These are phyloP conservation scores for Aegilops tauschii DNA, from an alignment of 176 grass and related monocot genomes.

Conservation along the genomic window DNA sequence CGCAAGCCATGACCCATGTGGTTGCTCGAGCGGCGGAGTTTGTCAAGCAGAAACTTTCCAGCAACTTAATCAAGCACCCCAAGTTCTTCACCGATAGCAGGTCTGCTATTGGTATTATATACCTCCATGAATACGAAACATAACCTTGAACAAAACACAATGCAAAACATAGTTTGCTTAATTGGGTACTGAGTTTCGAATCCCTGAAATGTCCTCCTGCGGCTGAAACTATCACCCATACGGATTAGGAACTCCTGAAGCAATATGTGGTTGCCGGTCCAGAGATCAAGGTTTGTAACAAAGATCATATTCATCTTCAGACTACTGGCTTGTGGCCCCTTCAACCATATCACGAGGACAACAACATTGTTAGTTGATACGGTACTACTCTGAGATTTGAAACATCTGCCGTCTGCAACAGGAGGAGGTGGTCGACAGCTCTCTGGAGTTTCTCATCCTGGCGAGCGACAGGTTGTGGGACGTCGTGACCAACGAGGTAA, in stretches of 20 bases:
- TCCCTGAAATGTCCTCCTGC: neutral
- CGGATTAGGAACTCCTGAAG: constrained; percentile 47
- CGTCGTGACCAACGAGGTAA: constrained; percentile 77
- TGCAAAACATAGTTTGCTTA: neutral
- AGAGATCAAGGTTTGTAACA: constrained; percentile 63
- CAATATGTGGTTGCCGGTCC: constrained; percentile 87
- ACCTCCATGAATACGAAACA: neutral
- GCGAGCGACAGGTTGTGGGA: constrained; percentile 87
- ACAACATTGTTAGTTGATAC: neutral
- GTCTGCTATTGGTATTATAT: constrained; percentile 60
- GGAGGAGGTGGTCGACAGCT: constrained; percentile 75
- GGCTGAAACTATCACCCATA: constrained; percentile 67
- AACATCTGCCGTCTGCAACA: neutral
- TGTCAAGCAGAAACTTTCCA: constrained; percentile 83
- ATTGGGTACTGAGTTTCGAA: neutral
- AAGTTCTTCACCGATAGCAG: constrained; percentile 86
- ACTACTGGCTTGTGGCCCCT: too few relatives aligned
- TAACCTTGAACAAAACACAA: neutral
- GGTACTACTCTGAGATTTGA: neutral
- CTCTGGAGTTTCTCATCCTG: constrained; percentile 83
- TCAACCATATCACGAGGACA: neutral
- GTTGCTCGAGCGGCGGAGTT: constrained; percentile 82
- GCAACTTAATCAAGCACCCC: constrained; percentile 74
- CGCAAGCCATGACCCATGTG: constrained; percentile 82
- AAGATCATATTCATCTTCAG: too few relatives aligned